A percentile compares a stretch with the other conserved stretches of the same genome.
These are phyloP conservation scores for Epichloe sibirici DNA, from an alignment of 2,329 filamentous ascomycete species.

Conservation along the genomic window DNA sequence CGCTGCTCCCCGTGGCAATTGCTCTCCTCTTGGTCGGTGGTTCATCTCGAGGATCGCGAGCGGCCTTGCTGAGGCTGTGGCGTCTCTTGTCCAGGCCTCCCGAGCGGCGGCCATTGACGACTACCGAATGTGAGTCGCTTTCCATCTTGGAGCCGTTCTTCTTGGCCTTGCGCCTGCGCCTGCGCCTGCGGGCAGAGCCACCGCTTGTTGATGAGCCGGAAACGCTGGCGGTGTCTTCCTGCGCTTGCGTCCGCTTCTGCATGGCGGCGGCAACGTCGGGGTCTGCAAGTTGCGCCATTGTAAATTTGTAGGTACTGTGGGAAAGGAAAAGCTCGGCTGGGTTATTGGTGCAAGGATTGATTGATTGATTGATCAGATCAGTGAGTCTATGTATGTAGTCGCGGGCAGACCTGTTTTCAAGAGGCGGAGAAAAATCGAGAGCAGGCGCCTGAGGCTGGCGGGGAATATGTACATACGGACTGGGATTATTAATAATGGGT, in stretches of 20 bases:
- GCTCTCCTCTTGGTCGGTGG: constrained; percentile 28
- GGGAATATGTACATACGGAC: too few species aligned
- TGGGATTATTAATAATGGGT: too few species aligned
- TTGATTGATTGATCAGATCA: too few species aligned
- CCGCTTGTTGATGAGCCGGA: constrained; percentile 19
- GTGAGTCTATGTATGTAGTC: not conserved
- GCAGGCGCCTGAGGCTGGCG: too few species aligned
- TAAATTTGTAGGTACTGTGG: not conserved
- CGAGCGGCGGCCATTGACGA: constrained; percentile 18
- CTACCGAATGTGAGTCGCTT: constrained; percentile 8
- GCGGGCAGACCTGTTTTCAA: not conserved
- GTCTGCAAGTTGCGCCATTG: constrained; percentile 19
- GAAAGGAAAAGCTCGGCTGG: not conserved
- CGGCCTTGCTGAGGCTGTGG: constrained; percentile 46
- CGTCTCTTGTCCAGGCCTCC: constrained; percentile 29
- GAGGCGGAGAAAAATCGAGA: not conserved
- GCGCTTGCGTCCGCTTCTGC: constrained; percentile 17
- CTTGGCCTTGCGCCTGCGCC: constrained; percentile 17
- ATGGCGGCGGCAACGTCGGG: constrained; percentile 13
- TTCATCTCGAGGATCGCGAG: constrained; percentile 48
- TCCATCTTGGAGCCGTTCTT: constrained; percentile 12
- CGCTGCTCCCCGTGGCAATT: constrained; percentile 8
- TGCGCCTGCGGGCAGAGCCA: constrained; percentile 14
- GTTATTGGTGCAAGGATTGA: not conserved
- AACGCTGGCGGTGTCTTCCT: constrained; percentile 16